These are phyloP conservation scores for Pachysandra terminalis DNA, from an alignment of 164 flowering plant genomes.

Conservation along the genomic window DNA sequence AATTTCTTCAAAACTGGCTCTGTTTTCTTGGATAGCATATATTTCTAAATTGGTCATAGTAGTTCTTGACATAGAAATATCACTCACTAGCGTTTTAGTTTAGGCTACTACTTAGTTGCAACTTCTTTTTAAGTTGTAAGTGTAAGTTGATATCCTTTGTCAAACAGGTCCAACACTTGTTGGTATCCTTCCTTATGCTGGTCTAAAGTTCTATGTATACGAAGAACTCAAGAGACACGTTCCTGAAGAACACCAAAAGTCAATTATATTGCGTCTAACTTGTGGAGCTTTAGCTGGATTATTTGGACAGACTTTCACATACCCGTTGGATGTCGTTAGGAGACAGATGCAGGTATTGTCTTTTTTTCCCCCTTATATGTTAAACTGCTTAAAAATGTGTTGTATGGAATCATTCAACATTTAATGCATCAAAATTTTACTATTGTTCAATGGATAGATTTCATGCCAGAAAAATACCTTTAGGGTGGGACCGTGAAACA, in stretches of 20 bases:
- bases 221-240: conserved; percentile 86
- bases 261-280: conserved; percentile 72
- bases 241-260: conserved; percentile 87
- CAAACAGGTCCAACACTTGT: conserved; percentile 83
- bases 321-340: conserved; percentile 93
- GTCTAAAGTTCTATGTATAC: conserved; percentile 84
- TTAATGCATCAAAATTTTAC: too few relatives aligned
- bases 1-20: neutral
- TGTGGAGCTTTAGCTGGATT: conserved; percentile 98
- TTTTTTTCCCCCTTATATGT: neutral
- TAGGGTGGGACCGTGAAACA: too few relatives aligned
- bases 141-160: neutral
- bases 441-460: too few relatives aligned
- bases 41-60: too few relatives aligned
- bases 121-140: neutral
- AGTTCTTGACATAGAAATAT: neutral
- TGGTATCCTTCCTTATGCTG: conserved; percentile 96
- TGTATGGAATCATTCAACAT: too few relatives aligned
- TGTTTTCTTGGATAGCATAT: neutral
- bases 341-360: conserved; percentile 95
- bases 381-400: neutral
- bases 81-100: neutral
- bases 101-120: neutral
- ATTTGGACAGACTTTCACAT: conserved; percentile 90
- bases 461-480: too few relatives aligned